A percentile compares a stretch with the other conserved stretches of the same genome.
Evolutionary conservation across 2,329 filamentous ascomycete species (phyloP).

Genomic region (Fusarium sp.): DNA sequence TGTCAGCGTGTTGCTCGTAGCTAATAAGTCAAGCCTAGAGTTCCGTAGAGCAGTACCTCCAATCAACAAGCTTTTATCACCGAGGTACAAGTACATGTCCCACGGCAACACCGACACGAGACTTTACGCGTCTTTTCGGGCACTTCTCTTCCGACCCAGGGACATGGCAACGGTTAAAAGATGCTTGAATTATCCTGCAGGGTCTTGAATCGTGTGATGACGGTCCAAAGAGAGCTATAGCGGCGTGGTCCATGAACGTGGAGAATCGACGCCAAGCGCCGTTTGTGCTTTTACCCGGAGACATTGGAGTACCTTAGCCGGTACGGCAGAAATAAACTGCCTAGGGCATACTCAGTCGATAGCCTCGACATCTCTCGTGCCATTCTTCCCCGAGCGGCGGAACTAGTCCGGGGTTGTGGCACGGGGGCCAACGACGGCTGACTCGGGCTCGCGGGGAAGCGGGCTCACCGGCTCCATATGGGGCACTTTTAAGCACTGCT

Average conservation of each 20-base stretch:
- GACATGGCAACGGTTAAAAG: background rate
- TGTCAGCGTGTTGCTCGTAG: background rate
- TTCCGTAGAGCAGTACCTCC: background rate
- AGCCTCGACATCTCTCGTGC: background rate
- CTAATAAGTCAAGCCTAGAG: too few relatives aligned
- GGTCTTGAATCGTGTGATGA: background rate
- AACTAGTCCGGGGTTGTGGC: background rate
- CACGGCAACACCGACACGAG: background rate
- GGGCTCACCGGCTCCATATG: background rate
- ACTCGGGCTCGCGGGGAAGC: background rate
- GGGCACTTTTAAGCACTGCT: background rate
- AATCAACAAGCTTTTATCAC: background rate
- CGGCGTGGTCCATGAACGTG: background rate
- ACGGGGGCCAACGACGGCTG: background rate
- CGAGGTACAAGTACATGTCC: background rate
- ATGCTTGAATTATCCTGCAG: background rate
- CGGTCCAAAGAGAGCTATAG: background rate
- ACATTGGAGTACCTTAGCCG: background rate
- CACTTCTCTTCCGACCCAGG: background rate
- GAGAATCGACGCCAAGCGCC: background rate
- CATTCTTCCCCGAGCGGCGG: background rate
- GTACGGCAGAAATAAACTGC: background rate
- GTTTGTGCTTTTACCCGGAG: background rate
- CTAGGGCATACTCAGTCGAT: background rate
- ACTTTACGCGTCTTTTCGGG: background rate